Evolutionary conservation across 768 basidiomycete genomes (phyloP).

Genomic region (Chiua virens): DNA sequence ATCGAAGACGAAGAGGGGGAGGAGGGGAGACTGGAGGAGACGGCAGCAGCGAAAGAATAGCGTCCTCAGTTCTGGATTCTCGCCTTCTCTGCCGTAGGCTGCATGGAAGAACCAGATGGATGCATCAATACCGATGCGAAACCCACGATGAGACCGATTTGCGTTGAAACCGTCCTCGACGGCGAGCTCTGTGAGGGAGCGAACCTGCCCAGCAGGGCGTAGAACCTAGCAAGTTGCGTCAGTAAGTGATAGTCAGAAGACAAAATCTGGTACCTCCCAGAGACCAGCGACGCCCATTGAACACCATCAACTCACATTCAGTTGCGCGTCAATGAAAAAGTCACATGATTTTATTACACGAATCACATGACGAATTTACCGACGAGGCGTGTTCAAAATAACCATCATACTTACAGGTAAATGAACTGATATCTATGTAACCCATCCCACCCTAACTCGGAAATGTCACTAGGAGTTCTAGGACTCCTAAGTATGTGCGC

Average conservation of each 20-base stretch:
- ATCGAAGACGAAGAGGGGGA: slow-evolving; percentile 92
- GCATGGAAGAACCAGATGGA: slow-evolving; percentile 78
- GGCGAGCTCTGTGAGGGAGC: slow-evolving; percentile 76
- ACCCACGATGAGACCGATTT: slow-evolving; percentile 67
- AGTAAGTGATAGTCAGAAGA: slow-evolving; percentile 4
- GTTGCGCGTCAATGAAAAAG: background rate
- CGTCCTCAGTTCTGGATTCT: slow-evolving; percentile 84
- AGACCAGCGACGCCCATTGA: slow-evolving; percentile 50
- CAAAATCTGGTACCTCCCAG: slow-evolving; percentile 43
- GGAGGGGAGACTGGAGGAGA: slow-evolving; percentile 73
- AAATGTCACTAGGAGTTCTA: too few relatives aligned
- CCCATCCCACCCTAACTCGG: too few relatives aligned
- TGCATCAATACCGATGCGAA: slow-evolving; percentile 85
- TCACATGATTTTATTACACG: slow-evolving; percentile 6
- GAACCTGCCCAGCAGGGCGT: slow-evolving; percentile 65
- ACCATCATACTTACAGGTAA: too few relatives aligned
- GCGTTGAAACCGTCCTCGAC: slow-evolving; percentile 72
- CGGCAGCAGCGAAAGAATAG: slow-evolving; percentile 83
- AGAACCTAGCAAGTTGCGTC: slow-evolving; percentile 46
- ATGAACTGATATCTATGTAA: too few relatives aligned
- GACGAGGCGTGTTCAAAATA: too few relatives aligned
- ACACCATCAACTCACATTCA: background rate
- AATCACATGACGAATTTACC: slow-evolving; percentile 3
- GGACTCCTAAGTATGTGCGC: too few relatives aligned
- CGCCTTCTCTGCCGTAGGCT: slow-evolving; percentile 71